A percentile compares a stretch with the other conserved stretches of the same genome.
These are phyloP conservation scores for Bipolaris oryzae DNA, from an alignment of 2,329 filamentous ascomycete genomes.

Conservation along the genomic window DNA sequence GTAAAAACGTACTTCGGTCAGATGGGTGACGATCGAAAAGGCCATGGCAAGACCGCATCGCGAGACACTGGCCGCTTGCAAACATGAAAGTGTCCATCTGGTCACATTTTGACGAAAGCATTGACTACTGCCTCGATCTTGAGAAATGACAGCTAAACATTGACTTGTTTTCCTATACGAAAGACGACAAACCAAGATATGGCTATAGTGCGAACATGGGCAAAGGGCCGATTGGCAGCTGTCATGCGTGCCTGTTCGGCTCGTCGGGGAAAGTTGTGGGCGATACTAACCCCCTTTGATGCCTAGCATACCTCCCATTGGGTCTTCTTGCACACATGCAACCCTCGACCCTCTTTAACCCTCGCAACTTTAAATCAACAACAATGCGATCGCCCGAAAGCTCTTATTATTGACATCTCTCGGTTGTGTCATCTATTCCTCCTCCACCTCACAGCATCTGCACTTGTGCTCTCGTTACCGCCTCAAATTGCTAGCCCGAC, in stretches of 20 bases:
- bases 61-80: background rate
- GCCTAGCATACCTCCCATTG: conserved; percentile 15
- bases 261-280: conserved; percentile 20
- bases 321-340: conserved; percentile 11
- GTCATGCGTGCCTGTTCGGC: conserved; percentile 17
- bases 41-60: background rate
- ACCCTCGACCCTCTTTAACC: conserved; percentile 9
- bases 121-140: background rate
- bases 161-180: background rate
- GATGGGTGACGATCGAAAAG: background rate
- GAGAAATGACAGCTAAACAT: background rate
- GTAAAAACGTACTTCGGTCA: no score
- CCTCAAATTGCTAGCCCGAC: conserved; percentile 20
- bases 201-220: background rate
- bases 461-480: conserved; percentile 12
- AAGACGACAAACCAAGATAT: background rate
- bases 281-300: conserved; percentile 21
- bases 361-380: conserved; percentile 16
- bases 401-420: background rate
- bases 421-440: conserved; percentile 5
- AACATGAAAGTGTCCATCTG: background rate
- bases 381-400: conserved; percentile 10
- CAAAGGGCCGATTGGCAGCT: conserved; percentile 12
- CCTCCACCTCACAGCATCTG: background rate
- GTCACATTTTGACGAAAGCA: no score